These are phyloP conservation scores for Medicago arabica DNA, from an alignment of 306 rosid species.

Conservation along the genomic window DNA sequence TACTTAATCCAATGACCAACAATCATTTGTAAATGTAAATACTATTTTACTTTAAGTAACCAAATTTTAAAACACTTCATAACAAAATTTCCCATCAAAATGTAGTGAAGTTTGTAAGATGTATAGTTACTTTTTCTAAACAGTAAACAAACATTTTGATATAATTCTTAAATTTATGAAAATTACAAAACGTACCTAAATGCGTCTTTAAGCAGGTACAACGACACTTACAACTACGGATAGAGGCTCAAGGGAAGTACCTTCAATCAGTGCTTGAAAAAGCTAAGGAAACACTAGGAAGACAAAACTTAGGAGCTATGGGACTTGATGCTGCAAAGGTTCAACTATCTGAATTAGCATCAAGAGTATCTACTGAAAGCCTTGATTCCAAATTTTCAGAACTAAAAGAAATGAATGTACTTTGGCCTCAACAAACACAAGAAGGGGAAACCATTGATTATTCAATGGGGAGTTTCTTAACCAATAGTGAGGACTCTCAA, in stretches of 20 bases:
- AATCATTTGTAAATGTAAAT: conserved; percentile 12
- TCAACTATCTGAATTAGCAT: conserved; percentile 78
- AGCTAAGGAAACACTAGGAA: conserved; percentile 77
- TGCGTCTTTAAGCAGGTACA: conserved; percentile 57
- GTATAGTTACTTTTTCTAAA: neutral
- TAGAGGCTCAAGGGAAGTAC: conserved; percentile 92
- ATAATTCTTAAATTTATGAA: no score
- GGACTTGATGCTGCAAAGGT: conserved; percentile 81
- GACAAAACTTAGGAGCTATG: conserved; percentile 58
- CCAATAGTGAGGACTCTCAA: conserved; percentile 59
- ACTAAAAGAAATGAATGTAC: conserved; percentile 32
- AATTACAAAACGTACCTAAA: neutral
- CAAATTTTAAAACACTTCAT: neutral
- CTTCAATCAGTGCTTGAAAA: conserved; percentile 80
- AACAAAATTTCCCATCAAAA: neutral
- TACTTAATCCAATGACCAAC: neutral
- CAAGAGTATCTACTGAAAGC: conserved; percentile 67
- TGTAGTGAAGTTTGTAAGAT: neutral
- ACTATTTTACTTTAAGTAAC: neutral
- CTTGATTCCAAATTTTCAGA: conserved; percentile 49
- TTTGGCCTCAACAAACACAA: conserved; percentile 54
- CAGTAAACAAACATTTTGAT: no score
- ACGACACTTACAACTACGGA: conserved; percentile 80
- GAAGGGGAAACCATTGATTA: conserved; percentile 55
- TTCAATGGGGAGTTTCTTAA: conserved; percentile 65